A percentile compares a stretch with the other conserved stretches of the same genome.
Conservation (phyloP, 2,329 filamentous ascomycete genomes). For the Bretziella fagacearum region DNA sequence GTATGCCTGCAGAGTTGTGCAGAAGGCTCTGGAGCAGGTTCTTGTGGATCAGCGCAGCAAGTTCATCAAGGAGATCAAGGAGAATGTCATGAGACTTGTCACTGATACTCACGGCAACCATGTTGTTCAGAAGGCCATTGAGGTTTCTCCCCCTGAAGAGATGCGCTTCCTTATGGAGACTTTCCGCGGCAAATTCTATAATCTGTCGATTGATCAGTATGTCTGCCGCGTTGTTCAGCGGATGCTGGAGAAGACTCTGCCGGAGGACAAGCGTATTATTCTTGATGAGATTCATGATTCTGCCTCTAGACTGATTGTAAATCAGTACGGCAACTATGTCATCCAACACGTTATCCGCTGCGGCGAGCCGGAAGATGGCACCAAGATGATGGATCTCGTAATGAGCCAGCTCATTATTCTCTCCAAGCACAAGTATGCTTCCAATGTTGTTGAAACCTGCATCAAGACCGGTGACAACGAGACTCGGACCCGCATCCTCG, state of each 20-base stretch:
- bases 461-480: slow-evolving; percentile 35
- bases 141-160: slow-evolving; percentile 57
- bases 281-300: slow-evolving; percentile 63
- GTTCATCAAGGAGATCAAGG: slow-evolving; percentile 67
- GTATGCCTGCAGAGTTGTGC: slow-evolving; percentile 90
- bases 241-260: slow-evolving; percentile 67
- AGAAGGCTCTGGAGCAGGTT: slow-evolving; percentile 87
- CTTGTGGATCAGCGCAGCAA: slow-evolving; percentile 79
- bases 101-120: slow-evolving; percentile 90
- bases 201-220: slow-evolving; percentile 62
- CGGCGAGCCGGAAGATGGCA: slow-evolving; percentile 55
- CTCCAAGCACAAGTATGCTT: slow-evolving; percentile 92
- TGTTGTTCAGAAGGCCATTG: slow-evolving; percentile 86
- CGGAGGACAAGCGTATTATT: slow-evolving; percentile 52
- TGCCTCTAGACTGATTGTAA: slow-evolving; percentile 55
- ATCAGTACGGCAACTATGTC: slow-evolving; percentile 93
- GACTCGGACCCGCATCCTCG: background rate
- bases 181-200: slow-evolving; percentile 57
- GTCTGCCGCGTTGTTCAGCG: slow-evolving; percentile 88
- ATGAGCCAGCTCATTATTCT: slow-evolving; percentile 53
- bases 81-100: slow-evolving; percentile 58
- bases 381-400: slow-evolving; percentile 56
- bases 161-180: slow-evolving; percentile 74
- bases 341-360: slow-evolving; percentile 78
- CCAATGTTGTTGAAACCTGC: slow-evolving; percentile 92